Base-by-base conservation (phyloP, 2,329 filamentous ascomycete species). In the Diaporthe vexans region DNA sequence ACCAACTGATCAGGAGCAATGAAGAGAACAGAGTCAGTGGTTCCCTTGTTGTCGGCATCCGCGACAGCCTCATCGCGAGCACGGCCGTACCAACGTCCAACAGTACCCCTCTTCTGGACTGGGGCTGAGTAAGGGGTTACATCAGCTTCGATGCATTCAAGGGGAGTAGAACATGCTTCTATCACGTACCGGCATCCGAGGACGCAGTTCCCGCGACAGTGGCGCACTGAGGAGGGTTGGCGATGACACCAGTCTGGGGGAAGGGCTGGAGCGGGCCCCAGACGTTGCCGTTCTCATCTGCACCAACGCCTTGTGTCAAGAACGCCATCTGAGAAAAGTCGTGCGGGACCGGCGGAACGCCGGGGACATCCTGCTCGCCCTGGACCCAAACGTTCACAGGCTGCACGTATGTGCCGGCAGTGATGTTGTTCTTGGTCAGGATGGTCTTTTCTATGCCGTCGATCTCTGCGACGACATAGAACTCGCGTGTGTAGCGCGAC, bases 211-310 rank as follows among this genome's bases (percentile, higher is more conserved):
- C 46, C 7, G 46, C n/a, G 15, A 35, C 46, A 19, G 29, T 8
- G 70, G 57, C 35, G 76, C 46, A 57, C 80, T 79, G 24, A 80
- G 61, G 61, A 37, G 46, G 46, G 29, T 52, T 67, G 13, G 11
- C 79, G n/a, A 82, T 48, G 7, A 85, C 78, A 1, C 83, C 82
- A 1, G 78, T 81, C 76, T 85, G 82, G 0, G 82, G 82, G 74
- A 84, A 84, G 0, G 83, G 83, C 9, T 83, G 79, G 5, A 84
- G 76, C 0, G 82, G 81, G 0, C 83, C 83, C 79, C 81, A 85
- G 24, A 84, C 75, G 67, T 83, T 82, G 1, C 82, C 82, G 4
- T 79, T 75, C 9, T 76, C 81, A 65, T 83, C 82, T 8, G 78
- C 76, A 0, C 83, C 83, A 24, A 84, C 79, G 1, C 83, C 83